Evolutionary conservation across 768 basidiomycete species (phyloP), one percentile per base, ranked within the genome.

Genomic region (Hericium rajendrae): DNA sequence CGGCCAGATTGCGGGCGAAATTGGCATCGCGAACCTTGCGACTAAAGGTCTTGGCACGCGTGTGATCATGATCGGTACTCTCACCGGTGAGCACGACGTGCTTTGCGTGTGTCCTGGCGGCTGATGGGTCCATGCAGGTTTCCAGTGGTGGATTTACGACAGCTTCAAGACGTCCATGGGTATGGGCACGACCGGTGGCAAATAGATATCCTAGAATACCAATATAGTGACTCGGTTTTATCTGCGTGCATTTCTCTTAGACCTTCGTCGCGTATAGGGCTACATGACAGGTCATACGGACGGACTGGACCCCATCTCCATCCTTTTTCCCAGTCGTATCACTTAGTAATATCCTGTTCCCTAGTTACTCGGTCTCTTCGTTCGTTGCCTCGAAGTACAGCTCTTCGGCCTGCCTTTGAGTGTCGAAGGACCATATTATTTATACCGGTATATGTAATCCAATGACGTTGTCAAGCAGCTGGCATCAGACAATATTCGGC

Each of bases 101-200:
- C 9, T 32, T 32, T 32, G 32, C 32, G 6, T 32, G 1, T 10
- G 32, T 32, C 5, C 32, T 32, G 32, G 32, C 9, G 32, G 32
- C 32, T 32, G 32, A 32, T 32, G 6, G 6, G 32, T 32, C 9
- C 9, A 32, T 32, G 32, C 9, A 32, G 32, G 88, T 67, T 89
- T 89, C 86, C 87, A 91, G 78, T 91, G 88, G 89, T 91, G 90
- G 88, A 91, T 93, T 72, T 93, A 92, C 70, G 91, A 92, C 69
- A 76, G 82, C 52, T 92, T 91, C 82, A 92, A 92, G 78, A 57
- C 80, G 22, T 69, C 84, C 54, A 86, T 91, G 85, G 89, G 89
- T 66, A 77, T 91, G 71, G 89, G 89, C 59, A 91, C 89, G 55
- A 91, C 89, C 39, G 89, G 89, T 75, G 89, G 89, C 71, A 91